Evolutionary conservation across 768 basidiomycete species (phyloP).

Genomic region (Russula griseocarnosa): DNA sequence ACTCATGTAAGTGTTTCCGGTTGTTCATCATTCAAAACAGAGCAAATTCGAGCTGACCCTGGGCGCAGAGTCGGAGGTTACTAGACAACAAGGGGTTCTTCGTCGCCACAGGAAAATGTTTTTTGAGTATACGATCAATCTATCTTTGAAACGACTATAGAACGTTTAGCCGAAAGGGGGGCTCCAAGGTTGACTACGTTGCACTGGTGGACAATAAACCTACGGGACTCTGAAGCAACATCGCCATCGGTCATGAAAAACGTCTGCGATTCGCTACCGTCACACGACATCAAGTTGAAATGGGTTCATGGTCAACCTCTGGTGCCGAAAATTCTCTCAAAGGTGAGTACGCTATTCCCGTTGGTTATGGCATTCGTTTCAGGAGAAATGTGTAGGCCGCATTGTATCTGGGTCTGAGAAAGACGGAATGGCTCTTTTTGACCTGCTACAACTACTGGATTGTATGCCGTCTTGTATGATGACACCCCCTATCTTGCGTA

Average conservation of each 20-base stretch:
- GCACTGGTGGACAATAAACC: not conserved
- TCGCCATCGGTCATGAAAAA: not conserved
- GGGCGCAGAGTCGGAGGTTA: not conserved
- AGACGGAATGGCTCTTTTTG: slow-evolving; percentile 8
- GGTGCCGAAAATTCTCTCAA: not conserved
- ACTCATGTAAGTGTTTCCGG: no score
- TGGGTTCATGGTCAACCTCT: not conserved
- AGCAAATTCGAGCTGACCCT: no score
- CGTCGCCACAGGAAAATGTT: not conserved
- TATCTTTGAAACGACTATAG: not conserved
- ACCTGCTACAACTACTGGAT: not conserved
- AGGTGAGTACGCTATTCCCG: not conserved
- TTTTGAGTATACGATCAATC: not conserved
- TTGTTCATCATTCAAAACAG: no score
- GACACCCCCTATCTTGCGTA: not conserved
- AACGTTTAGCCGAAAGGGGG: not conserved
- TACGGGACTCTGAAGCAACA: not conserved
- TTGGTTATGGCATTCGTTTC: not conserved
- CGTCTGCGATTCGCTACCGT: not conserved
- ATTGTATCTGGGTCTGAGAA: not conserved
- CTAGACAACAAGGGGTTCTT: not conserved
- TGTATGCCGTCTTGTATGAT: not conserved
- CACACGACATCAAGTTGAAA: not conserved
- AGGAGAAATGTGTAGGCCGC: not conserved
- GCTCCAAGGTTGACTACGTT: not conserved